phyloP scores from a whole-genome alignment of 1,139 yeast species.

The Diutina rugosa region DNA sequence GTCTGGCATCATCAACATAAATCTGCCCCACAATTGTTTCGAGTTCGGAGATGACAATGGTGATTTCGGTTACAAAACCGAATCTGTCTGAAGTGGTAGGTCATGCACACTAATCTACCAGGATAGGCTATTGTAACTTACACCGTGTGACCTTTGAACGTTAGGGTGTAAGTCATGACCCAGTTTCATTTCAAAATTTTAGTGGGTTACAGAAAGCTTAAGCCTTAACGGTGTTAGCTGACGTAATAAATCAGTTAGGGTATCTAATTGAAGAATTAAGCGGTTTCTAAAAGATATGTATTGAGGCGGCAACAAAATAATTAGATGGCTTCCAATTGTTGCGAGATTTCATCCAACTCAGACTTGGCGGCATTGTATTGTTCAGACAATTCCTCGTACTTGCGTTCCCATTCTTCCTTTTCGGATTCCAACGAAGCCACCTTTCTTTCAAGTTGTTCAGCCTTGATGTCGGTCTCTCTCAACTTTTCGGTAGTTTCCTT shows the following conservation, averaged over 20 bases:
- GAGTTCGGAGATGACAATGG: neutral
- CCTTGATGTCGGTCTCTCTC: conserved; percentile 92
- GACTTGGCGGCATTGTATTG: conserved; percentile 76
- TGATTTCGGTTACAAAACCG: neutral
- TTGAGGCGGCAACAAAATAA: neutral
- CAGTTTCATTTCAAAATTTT: neutral
- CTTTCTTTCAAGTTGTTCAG: conserved; percentile 93
- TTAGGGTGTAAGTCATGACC: neutral
- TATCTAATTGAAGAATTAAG: neutral
- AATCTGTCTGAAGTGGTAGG: neutral
- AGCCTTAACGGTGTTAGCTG: no score
- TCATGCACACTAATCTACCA: neutral
- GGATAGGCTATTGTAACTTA: neutral
- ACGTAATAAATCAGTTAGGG: neutral
- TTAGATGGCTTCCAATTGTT: conserved; percentile 80
- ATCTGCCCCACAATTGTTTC: neutral
- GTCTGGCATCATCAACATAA: no score
- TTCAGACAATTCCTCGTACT: conserved; percentile 76
- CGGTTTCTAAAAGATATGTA: neutral
- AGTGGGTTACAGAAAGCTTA: no score
- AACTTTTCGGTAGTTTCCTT: conserved; percentile 89
- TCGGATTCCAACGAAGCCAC: conserved; percentile 86
- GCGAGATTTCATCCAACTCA: conserved; percentile 88
- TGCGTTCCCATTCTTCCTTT: conserved; percentile 85
- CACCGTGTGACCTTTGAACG: neutral